phyloP scores from a whole-genome alignment of 306 rosid species.

The Dalbergia cochinchinensis region DNA sequence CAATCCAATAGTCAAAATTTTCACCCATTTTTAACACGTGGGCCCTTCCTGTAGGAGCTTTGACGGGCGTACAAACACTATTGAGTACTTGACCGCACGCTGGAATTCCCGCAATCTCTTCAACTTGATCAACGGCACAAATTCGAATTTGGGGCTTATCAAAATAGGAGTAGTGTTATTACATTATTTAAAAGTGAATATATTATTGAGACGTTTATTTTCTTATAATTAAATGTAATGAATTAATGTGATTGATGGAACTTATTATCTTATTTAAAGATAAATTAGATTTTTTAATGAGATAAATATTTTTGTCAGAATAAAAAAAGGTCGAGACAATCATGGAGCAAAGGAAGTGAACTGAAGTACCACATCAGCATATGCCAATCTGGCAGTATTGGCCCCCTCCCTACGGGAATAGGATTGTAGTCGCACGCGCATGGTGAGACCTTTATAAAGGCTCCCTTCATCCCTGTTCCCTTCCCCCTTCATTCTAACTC shows the following conservation, averaged over 20 bases:
- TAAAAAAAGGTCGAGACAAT: neutral
- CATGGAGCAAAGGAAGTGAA: neutral
- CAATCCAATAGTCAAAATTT: neutral
- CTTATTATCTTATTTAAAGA: no score
- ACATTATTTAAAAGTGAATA: no score
- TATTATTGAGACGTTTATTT: no score
- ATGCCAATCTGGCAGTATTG: slow-evolving; percentile 54
- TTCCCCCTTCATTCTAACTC: slow-evolving; percentile 47
- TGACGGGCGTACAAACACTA: neutral
- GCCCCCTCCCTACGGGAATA: slow-evolving; percentile 28
- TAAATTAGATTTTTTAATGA: no score
- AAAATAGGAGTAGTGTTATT: neutral
- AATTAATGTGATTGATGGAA: no score
- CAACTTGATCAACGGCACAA: slow-evolving; percentile 60
- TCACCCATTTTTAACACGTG: slow-evolving; percentile 15
- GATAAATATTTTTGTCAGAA: no score
- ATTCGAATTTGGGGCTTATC: slow-evolving; percentile 48
- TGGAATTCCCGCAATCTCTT: neutral
- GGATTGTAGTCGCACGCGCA: slow-evolving; percentile 65
- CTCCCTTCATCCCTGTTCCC: slow-evolving; percentile 46
- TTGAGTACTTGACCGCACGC: slow-evolving; percentile 22
- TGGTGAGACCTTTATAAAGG: slow-evolving; percentile 57
- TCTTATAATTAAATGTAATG: no score
- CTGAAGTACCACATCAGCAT: slow-evolving; percentile 54
- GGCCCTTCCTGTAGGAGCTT: slow-evolving; percentile 5